A percentile compares a stretch with the other conserved stretches of the same genome.
Conservation (phyloP, 1,284 basidiomycete genomes). For the Trichosporon coremiiforme region DNA sequence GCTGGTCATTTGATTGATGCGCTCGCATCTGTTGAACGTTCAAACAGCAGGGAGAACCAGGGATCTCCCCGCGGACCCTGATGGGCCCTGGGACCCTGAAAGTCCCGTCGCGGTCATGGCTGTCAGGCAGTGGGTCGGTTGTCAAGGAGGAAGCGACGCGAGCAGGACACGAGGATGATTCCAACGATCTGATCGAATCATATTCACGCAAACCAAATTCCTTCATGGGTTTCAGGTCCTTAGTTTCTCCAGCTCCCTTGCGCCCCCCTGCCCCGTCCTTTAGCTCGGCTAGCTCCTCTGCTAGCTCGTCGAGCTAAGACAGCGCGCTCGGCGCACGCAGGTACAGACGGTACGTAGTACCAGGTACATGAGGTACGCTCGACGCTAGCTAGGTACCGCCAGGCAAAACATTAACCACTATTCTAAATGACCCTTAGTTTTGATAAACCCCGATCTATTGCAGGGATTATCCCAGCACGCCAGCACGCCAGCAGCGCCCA, state of each 20-base stretch:
- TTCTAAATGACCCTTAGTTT: background rate
- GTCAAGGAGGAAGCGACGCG: conserved; percentile 11
- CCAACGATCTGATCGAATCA: conserved; percentile 10
- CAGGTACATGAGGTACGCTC: conserved; percentile 9
- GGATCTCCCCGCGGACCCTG: conserved; percentile 16
- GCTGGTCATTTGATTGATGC: conserved; percentile 6
- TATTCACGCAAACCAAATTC: conserved; percentile 13
- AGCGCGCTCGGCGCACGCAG: background rate
- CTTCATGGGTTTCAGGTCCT: conserved; percentile 19
- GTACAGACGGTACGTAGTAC: background rate
- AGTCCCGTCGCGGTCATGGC: conserved; percentile 14
- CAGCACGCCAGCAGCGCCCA: background rate
- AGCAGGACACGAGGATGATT: conserved; percentile 11
- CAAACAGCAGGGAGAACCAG: background rate
- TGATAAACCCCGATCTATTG: conserved; percentile 6
- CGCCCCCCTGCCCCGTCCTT: background rate
- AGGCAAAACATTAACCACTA: background rate
- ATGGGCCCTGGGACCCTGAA: background rate
- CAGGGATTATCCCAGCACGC: background rate
- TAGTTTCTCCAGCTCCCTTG: background rate
- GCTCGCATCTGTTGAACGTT: background rate
- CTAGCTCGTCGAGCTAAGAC: background rate
- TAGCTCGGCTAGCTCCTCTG: background rate
- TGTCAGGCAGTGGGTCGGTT: conserved; percentile 12
- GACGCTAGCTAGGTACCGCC: conserved; percentile 3